Percentiles rank a stretch among this genome's conserved stretches.
phyloP scores from a whole-genome alignment of 345 rosid genomes.

The Sisymbrium irio region DNA sequence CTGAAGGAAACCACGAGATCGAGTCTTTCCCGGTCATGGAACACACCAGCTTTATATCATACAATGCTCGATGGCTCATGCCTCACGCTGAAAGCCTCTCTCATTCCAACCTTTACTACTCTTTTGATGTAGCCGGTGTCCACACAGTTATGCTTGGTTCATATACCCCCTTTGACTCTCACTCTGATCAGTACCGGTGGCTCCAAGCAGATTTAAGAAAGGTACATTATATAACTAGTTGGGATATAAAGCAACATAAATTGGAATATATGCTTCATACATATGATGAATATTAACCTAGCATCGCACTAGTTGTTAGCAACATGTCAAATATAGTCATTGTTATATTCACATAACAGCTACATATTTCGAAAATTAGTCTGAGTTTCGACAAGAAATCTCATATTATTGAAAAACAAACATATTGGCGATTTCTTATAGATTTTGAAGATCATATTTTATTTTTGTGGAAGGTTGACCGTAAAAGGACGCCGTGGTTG shows the following conservation, averaged over 20 bases:
- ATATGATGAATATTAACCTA: not conserved
- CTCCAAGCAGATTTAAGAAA: constrained; percentile 45
- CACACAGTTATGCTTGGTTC: constrained; percentile 60
- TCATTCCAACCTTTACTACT: constrained; percentile 73
- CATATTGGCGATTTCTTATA: not conserved
- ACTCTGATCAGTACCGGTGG: constrained; percentile 74
- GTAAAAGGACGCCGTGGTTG: constrained; percentile 77
- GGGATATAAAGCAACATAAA: not conserved
- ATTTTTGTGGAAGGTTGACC: constrained; percentile 35
- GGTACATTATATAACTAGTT: constrained; percentile 19
- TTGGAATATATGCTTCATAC: not conserved
- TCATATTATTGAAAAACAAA: not conserved
- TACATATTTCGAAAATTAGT: not conserved
- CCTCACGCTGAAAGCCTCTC: constrained; percentile 73
- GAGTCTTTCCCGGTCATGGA: constrained; percentile 50
- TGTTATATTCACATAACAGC: not conserved
- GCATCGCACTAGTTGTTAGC: not conserved
- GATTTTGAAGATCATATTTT: not conserved
- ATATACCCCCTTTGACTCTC: constrained; percentile 47
- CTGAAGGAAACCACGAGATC: constrained; percentile 81
- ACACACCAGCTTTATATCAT: constrained; percentile 62
- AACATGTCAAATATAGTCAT: not conserved
- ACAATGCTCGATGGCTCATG: constrained; percentile 86
- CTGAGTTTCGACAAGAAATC: not conserved
- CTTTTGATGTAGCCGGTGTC: constrained; percentile 62